Base-by-base conservation (phyloP, 2,329 filamentous ascomycete genomes). In the Septoria linicola region DNA sequence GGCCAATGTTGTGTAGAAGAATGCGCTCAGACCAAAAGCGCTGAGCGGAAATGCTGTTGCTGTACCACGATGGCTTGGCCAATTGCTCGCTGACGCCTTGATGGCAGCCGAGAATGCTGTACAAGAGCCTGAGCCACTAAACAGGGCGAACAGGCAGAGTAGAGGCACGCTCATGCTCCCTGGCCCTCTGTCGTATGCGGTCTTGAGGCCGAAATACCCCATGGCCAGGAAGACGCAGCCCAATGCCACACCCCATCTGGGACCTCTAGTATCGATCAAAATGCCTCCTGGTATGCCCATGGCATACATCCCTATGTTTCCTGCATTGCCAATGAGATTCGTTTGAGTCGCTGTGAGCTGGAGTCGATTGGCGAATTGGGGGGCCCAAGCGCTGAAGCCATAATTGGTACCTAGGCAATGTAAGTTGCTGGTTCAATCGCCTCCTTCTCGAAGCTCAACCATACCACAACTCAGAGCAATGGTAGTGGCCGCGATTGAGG, bases 301-400 rank as follows among this genome's bases (percentile, higher is more conserved):
- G 6, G 84, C 84, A 72, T 97, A 97, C 89, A 96, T 96, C 65
- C 92, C 92, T 65, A 97, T 73, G 66, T 92, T 92, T n/a, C 84
- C 88, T 40, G 82, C 80, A n/a, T 87, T 78, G 36, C 76, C 76
- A 66, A 99, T 91, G 59, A 97, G 72, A 71, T 99, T 97, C 71
- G 83, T 90, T 70, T 96, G 80, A 2, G 92, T 97, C n/a, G 93
- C 87, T 11, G 90, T 90, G 55, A 97, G 81, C 67, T 87, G 84
- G 63, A 99, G 78, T 62, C 82, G 84, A 65, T 95, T 85, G 42
- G 91, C 90, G 67, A 96, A 96, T 72, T 96, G 91, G 16, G 93
- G 93, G 11, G 89, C 90, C 91, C 93, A 99, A 72, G 92, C 92
- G 49, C 90, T 96, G 73, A 96, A 99, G 67, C 91, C 92, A 81